phyloP scores from a whole-genome alignment of 192 early-diverging fungal species.

The Linderina pennispora region DNA sequence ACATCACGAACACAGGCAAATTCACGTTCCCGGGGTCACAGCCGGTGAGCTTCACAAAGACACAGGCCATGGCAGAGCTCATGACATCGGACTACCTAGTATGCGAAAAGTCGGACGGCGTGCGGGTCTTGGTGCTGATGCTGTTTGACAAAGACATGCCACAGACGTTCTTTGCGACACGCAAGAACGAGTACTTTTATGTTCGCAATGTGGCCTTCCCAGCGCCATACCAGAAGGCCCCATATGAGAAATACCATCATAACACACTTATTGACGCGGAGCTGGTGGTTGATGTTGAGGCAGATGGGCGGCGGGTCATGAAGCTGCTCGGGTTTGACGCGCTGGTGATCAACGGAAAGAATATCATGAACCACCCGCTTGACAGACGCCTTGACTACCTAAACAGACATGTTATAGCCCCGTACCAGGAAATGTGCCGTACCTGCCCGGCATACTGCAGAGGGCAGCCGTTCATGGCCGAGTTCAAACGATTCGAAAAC shows the following conservation, averaged over 20 bases:
- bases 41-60: slow-evolving; percentile 30
- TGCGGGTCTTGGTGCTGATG: slow-evolving; percentile 55
- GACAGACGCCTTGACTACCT: slow-evolving; percentile 67
- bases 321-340: slow-evolving; percentile 68
- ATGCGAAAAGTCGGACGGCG: slow-evolving; percentile 80
- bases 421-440: slow-evolving; percentile 31
- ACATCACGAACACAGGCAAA: not conserved
- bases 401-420: slow-evolving; percentile 54
- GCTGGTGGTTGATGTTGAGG: slow-evolving; percentile 70
- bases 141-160: not conserved
- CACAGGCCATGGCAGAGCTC: slow-evolving; percentile 5
- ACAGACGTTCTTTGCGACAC: slow-evolving; percentile 27
- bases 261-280: slow-evolving; percentile 89
- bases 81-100: slow-evolving; percentile 54
- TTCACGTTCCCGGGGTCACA: slow-evolving; percentile 30
- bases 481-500: slow-evolving; percentile 60
- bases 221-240: slow-evolving; percentile 28
- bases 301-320: slow-evolving; percentile 46
- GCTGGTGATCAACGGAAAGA: slow-evolving; percentile 52
- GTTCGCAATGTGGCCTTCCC: slow-evolving; percentile 59
- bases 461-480: slow-evolving; percentile 22
- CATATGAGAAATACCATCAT: slow-evolving; percentile 49
- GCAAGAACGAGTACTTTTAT: slow-evolving; percentile 79
- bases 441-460: not conserved
- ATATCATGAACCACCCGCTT: slow-evolving; percentile 53